Evolutionary conservation across 495 filamentous ascomycete species (phyloP).

Genomic region (Hypomontagnella submonticulosa): DNA sequence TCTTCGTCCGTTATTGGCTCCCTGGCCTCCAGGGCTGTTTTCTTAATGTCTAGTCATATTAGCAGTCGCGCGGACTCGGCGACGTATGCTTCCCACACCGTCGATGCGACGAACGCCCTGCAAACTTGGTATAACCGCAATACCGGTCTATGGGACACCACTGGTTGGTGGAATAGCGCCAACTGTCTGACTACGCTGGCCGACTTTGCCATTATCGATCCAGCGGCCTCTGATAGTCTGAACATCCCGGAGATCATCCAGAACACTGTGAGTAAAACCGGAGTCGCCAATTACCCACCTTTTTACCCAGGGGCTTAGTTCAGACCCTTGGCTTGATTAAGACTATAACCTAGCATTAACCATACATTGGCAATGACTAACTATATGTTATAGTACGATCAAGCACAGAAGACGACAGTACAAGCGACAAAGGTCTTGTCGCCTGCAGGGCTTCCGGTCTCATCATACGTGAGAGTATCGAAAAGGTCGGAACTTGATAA

Average conservation of each 20-base stretch:
- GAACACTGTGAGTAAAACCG: slow-evolving; percentile 52
- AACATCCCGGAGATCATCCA: slow-evolving; percentile 52
- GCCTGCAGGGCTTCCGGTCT: slow-evolving; percentile 44
- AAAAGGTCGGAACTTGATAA: slow-evolving; percentile 30
- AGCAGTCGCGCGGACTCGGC: slow-evolving; percentile 25
- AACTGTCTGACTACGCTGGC: slow-evolving; percentile 73
- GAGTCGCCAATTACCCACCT: background rate
- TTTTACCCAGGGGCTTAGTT: background rate
- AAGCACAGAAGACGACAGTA: slow-evolving; percentile 52
- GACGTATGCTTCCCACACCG: slow-evolving; percentile 54
- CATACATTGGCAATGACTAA: slow-evolving; percentile 11
- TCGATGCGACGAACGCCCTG: slow-evolving; percentile 60
- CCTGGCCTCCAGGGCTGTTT: slow-evolving; percentile 52
- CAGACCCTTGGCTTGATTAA: too few species aligned
- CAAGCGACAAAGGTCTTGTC: slow-evolving; percentile 48
- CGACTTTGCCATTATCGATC: slow-evolving; percentile 65
- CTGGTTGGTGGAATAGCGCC: slow-evolving; percentile 81
- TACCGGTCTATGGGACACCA: slow-evolving; percentile 73
- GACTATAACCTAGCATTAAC: too few species aligned
- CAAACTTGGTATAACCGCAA: slow-evolving; percentile 71
- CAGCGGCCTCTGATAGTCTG: slow-evolving; percentile 41
- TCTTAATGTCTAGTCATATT: slow-evolving; percentile 49
- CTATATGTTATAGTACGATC: slow-evolving; percentile 31
- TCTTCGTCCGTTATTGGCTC: slow-evolving; percentile 49
- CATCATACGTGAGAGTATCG: slow-evolving; percentile 47